Conservation (phyloP, 352 stramenopile species). For the Poterioochromonas sp. region DNA sequence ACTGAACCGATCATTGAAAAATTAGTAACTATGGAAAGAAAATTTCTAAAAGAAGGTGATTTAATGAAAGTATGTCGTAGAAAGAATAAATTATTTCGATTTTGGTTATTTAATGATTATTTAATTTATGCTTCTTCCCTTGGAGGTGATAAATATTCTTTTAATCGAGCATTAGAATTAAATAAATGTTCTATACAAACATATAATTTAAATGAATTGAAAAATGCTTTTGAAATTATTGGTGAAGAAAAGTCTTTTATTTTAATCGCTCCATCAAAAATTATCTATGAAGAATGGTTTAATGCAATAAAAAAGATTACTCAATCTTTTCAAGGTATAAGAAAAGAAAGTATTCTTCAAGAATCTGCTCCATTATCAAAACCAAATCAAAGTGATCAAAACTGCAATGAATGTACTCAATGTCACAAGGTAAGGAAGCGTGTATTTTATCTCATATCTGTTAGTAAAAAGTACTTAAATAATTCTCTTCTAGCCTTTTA, state of each 20-base stretch:
- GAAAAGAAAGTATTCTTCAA: background rate
- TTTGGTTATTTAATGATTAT: constrained; percentile 29
- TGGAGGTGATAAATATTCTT: constrained; percentile 8
- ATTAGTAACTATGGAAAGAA: constrained; percentile 5
- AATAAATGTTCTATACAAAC: background rate
- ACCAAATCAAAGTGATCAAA: background rate
- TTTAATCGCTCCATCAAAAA: background rate
- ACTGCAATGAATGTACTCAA: background rate
- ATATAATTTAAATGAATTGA: no score
- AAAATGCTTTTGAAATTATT: constrained; percentile 23
- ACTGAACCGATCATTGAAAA: constrained; percentile 17
- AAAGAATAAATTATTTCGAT: constrained; percentile 23
- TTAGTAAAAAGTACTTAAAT: no score
- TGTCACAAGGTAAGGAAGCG: background rate
- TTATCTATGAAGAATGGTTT: background rate
- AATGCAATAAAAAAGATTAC: background rate
- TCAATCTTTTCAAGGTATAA: no score
- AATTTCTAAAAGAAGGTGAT: constrained; percentile 17
- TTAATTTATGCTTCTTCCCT: constrained; percentile 2
- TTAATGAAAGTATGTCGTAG: constrained; percentile 23
- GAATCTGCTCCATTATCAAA: background rate
- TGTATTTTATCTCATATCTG: background rate
- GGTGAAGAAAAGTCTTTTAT: constrained; percentile 30
- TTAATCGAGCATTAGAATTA: constrained; percentile 1
- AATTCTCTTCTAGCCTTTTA: background rate